Conservation (phyloP, 2,329 filamentous ascomycete genomes). For the Chrysoporthe puriensis region DNA sequence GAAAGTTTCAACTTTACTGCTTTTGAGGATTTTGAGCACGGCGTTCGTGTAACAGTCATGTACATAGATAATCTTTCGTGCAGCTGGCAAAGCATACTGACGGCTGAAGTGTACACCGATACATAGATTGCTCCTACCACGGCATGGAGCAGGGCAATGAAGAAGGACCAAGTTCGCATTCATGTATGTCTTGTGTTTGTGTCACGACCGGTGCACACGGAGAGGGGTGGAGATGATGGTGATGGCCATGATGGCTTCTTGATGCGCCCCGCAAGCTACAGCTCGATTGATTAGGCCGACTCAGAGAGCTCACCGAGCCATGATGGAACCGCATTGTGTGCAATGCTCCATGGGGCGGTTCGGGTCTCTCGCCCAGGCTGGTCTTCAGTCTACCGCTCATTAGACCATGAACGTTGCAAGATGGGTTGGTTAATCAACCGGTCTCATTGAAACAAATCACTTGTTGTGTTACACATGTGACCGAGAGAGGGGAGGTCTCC, state of each 20-base stretch:
- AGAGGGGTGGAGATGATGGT: no score
- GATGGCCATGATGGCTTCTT: not conserved
- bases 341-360: no score
- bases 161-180: not conserved
- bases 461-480: not conserved
- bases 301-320: no score
- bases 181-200: not conserved
- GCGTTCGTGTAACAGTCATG: constrained; percentile 10
- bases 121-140: not conserved
- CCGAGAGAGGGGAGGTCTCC: not conserved
- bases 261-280: not conserved
- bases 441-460: no score
- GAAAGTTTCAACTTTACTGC: not conserved
- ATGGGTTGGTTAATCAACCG: no score
- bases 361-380: no score
- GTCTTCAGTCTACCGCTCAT: no score
- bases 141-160: not conserved
- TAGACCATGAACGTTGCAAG: no score
- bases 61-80: constrained; percentile 7
- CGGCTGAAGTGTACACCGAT: constrained; percentile 5
- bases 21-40: constrained; percentile 13
- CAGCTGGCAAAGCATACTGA: constrained; percentile 9
- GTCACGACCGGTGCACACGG: no score
- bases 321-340: no score
- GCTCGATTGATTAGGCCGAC: no score